Percentiles rank a stretch among this genome's conserved stretches.
Conservation (phyloP, 2,329 filamentous ascomycete genomes). For the Colletotrichum sp. region DNA sequence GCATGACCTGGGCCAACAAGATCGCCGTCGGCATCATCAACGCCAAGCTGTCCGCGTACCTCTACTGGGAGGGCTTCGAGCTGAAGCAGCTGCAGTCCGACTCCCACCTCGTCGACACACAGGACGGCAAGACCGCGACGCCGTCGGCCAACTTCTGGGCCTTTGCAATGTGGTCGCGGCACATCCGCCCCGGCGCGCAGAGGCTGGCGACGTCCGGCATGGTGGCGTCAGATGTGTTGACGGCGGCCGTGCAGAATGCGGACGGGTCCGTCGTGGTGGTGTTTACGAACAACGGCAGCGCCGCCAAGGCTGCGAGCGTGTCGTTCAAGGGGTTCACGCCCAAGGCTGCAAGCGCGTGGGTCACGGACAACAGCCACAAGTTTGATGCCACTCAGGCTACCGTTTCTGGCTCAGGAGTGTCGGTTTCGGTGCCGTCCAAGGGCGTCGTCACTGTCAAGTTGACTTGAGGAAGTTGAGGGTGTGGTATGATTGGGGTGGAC, state of each 20-base stretch:
- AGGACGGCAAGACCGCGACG: constrained; percentile 30
- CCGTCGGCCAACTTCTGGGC: constrained; percentile 41
- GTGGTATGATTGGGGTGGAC: not conserved
- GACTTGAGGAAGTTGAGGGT: not conserved
- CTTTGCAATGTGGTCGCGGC: constrained; percentile 44
- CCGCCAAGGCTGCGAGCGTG: constrained; percentile 29
- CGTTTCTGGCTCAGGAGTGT: constrained; percentile 22
- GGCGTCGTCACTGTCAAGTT: constrained; percentile 28
- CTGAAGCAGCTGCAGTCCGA: constrained; percentile 30
- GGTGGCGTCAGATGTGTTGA: constrained; percentile 29
- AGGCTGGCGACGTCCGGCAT: constrained; percentile 32
- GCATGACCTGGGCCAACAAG: constrained; percentile 60
- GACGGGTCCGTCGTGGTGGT: constrained; percentile 42
- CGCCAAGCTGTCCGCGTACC: constrained; percentile 53
- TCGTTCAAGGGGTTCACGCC: constrained; percentile 32
- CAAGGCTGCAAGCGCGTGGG: constrained; percentile 33
- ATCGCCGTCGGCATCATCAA: constrained; percentile 54
- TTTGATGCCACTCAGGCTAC: constrained; percentile 23
- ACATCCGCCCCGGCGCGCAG: constrained; percentile 40
- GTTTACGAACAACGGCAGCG: constrained; percentile 34
- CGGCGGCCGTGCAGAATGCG: constrained; percentile 39
- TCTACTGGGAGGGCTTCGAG: constrained; percentile 58
- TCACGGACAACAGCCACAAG: constrained; percentile 38
- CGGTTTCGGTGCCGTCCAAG: constrained; percentile 26
- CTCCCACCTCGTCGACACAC: constrained; percentile 30